Evolutionary conservation across 768 basidiomycete species (phyloP).

Genomic region (Austroboletus eburneus): DNA sequence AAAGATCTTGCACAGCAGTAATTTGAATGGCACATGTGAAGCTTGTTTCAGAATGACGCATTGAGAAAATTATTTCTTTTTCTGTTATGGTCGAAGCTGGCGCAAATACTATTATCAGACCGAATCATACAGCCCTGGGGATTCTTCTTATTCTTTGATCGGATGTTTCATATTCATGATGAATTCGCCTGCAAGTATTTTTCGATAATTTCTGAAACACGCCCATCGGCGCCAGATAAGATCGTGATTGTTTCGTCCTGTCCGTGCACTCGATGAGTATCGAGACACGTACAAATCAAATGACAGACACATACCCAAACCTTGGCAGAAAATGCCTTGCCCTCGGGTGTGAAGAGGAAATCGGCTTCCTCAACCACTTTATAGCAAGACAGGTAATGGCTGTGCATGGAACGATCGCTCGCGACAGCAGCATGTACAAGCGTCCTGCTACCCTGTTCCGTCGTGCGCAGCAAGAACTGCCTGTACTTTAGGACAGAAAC

Average conservation of each 20-base stretch:
- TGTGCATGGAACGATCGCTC: conserved; percentile 13
- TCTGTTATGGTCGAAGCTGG: too few species aligned
- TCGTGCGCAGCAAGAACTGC: conserved; percentile 19
- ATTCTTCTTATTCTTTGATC: too few species aligned
- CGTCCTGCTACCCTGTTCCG: conserved; percentile 32
- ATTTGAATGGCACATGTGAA: too few species aligned
- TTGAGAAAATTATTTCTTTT: too few species aligned
- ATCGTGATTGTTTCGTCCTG: conserved; percentile 15
- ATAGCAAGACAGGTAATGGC: conserved; percentile 26
- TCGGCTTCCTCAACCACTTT: conserved; percentile 24
- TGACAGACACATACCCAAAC: conserved; percentile 26
- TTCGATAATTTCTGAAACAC: conserved; percentile 15
- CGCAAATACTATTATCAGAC: too few species aligned
- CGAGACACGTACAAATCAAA: not conserved
- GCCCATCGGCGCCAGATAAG: conserved; percentile 11
- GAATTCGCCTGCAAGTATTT: conserved; percentile 3
- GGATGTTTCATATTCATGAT: not conserved
- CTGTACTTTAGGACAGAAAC: conserved; percentile 2
- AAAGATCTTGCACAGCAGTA: too few species aligned
- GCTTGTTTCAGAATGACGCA: too few species aligned
- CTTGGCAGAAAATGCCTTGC: conserved; percentile 20
- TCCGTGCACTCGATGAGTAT: not conserved
- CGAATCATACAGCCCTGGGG: too few species aligned
- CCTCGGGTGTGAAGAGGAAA: conserved; percentile 26
- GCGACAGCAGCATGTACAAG: conserved; percentile 29